Conservation (phyloP, 495 filamentous ascomycete genomes). For the Penicillium crystallinum region DNA sequence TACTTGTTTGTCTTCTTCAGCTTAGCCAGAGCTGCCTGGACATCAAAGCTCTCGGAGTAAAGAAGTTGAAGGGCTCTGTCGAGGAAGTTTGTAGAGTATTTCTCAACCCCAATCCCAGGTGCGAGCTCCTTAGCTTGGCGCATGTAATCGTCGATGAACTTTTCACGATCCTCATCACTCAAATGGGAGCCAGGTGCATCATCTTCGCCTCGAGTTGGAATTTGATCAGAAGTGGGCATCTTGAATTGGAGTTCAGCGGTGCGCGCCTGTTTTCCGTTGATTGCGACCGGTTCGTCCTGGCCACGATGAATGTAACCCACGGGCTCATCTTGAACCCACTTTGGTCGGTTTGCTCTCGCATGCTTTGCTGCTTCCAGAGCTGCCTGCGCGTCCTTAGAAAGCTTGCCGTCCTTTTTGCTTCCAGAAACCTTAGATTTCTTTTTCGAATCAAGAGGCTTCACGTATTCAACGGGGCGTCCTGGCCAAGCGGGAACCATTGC, state of each 20-base stretch:
- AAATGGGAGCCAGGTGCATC: constrained; percentile 38
- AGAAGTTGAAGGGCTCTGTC: constrained; percentile 80
- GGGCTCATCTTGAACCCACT: constrained; percentile 91
- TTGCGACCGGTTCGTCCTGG: constrained; percentile 56
- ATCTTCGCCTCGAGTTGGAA: constrained; percentile 44
- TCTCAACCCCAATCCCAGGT: constrained; percentile 57
- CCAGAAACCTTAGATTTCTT: constrained; percentile 62
- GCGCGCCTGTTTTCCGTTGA: constrained; percentile 46
- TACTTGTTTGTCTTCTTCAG: constrained; percentile 62
- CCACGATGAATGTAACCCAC: constrained; percentile 78
- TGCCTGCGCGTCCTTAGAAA: constrained; percentile 72
- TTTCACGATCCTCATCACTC: constrained; percentile 41
- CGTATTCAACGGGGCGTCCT: constrained; percentile 78
- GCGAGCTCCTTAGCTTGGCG: constrained; percentile 56
- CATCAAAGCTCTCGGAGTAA: constrained; percentile 63
- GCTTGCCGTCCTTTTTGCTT: constrained; percentile 65
- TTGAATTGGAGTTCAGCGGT: constrained; percentile 52
- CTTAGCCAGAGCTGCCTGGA: constrained; percentile 64
- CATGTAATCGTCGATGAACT: constrained; percentile 70
- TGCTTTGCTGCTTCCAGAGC: constrained; percentile 74
- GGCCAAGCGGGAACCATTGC: constrained; percentile 80
- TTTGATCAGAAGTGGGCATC: constrained; percentile 46
- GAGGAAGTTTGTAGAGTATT: constrained; percentile 76
- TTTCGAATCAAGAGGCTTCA: constrained; percentile 82
- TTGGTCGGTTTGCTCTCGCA: constrained; percentile 73